These are phyloP conservation scores for Bolboschoenoplectus hybrid DNA, from an alignment of 202 grass and related monocot species.

Conservation along the genomic window DNA sequence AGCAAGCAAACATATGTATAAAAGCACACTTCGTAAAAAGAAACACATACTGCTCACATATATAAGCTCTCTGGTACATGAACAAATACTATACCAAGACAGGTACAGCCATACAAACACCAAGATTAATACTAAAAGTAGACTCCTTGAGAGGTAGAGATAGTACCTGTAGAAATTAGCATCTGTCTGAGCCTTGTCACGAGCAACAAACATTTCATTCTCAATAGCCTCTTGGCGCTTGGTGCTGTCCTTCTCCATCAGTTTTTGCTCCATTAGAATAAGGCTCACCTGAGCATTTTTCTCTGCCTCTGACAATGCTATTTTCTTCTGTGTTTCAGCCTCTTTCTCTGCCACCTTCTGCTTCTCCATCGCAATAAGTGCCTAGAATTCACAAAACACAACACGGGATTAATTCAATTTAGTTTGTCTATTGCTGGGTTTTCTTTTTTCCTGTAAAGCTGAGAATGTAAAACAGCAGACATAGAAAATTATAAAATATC, in stretches of 20 bases:
- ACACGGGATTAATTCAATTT: neutral
- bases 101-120: neutral
- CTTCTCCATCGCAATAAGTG: conserved; percentile 85
- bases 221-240: conserved; percentile 92
- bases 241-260: conserved; percentile 90
- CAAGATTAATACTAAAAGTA: neutral
- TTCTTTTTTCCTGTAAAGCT: neutral
- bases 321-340: conserved; percentile 96
- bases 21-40: neutral
- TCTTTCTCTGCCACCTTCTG: conserved; percentile 99
- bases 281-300: conserved; percentile 95
- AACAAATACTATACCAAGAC: neutral
- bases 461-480: neutral
- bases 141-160: conserved; percentile 30
- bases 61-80: conserved; percentile 11
- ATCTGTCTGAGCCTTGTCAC: conserved; percentile 79
- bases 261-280: conserved; percentile 96
- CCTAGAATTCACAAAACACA: conserved; percentile 46
- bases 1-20: neutral
- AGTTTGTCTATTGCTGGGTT: neutral
- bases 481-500: neutral
- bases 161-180: conserved; percentile 75
- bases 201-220: conserved; percentile 92
- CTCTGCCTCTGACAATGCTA: conserved; percentile 93
- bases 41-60: neutral